Conservation (phyloP, 768 basidiomycete species). For the Candolleomyces eurysporus region DNA sequence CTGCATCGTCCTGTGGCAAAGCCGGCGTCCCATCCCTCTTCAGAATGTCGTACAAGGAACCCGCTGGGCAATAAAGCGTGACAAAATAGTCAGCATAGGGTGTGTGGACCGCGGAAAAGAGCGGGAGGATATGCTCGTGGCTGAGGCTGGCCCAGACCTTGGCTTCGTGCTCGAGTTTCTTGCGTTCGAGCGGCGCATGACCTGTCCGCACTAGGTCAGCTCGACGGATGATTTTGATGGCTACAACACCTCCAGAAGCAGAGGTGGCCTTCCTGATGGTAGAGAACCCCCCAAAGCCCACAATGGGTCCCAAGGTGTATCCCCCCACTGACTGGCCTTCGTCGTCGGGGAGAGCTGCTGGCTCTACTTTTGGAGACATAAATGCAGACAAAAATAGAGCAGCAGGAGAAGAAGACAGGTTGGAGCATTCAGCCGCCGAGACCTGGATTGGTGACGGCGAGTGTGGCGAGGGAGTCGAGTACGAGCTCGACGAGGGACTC, state of each 20-base stretch:
- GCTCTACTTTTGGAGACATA: conserved; percentile 34
- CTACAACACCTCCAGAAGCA: conserved; percentile 63
- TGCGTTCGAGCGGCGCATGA: conserved; percentile 45
- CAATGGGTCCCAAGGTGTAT: conserved; percentile 71
- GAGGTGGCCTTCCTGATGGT: conserved; percentile 70
- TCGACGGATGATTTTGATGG: conserved; percentile 79
- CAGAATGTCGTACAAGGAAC: conserved; percentile 82
- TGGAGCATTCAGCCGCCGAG: conserved; percentile 6
- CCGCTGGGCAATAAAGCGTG: conserved; percentile 81
- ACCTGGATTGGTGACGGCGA: conserved; percentile 13
- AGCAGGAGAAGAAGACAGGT: conserved; percentile 56
- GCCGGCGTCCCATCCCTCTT: conserved; percentile 67
- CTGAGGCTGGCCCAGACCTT: conserved; percentile 70
- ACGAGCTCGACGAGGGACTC: background rate
- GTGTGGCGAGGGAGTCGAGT: background rate
- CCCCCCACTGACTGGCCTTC: conserved; percentile 68
- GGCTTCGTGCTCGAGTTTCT: conserved; percentile 68
- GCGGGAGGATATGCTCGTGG: conserved; percentile 85
- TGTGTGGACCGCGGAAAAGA: conserved; percentile 64
- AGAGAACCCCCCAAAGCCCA: conserved; percentile 83
- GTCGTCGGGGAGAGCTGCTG: conserved; percentile 49
- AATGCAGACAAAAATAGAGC: conserved; percentile 74
- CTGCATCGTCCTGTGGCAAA: conserved; percentile 73
- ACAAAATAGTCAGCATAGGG: conserved; percentile 74
- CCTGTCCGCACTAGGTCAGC: conserved; percentile 53